Conservation (phyloP, 805 yeast species). For the Soucietia sequanensis region DNA sequence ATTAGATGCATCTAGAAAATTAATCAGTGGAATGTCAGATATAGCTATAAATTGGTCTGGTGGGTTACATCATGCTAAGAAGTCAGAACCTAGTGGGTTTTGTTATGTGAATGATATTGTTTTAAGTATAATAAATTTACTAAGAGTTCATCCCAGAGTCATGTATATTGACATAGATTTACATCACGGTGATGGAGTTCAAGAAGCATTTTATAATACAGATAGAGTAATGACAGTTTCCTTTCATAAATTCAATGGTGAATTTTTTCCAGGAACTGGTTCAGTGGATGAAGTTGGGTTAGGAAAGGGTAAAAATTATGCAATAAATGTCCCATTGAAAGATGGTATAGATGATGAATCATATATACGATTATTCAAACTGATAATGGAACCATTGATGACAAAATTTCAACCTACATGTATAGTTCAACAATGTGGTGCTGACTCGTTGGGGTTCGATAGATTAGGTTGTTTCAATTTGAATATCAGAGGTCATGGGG, state of each 20-base stretch:
- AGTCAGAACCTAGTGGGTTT: constrained; percentile 90
- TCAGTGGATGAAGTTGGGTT: constrained; percentile 85
- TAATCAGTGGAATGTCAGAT: constrained; percentile 84
- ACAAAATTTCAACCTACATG: constrained; percentile 91
- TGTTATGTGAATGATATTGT: constrained; percentile 96
- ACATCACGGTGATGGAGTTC: constrained; percentile 98
- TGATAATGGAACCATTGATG: constrained; percentile 86
- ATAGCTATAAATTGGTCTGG: constrained; percentile 97
- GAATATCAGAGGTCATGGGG: constrained; percentile 91
- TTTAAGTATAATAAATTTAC: constrained; percentile 76
- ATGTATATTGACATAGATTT: constrained; percentile 91
- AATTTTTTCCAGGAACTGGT: constrained; percentile 97
- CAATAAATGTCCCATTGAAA: constrained; percentile 87
- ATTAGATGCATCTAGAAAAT: constrained; percentile 85
- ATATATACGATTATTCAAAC: constrained; percentile 71
- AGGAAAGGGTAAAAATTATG: constrained; percentile 83
- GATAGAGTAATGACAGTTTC: constrained; percentile 96
- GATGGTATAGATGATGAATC: constrained; percentile 96
- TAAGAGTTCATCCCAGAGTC: constrained; percentile 89
- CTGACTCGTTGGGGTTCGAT: constrained; percentile 92
- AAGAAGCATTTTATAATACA: constrained; percentile 92
- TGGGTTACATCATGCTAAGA: constrained; percentile 95
- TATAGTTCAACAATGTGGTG: constrained; percentile 96
- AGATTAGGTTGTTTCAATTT: constrained; percentile 91
- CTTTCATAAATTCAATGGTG: constrained; percentile 91